Conservation (phyloP, 192 early-diverging fungal species). For the Phlyctochytrium planicorne region DNA sequence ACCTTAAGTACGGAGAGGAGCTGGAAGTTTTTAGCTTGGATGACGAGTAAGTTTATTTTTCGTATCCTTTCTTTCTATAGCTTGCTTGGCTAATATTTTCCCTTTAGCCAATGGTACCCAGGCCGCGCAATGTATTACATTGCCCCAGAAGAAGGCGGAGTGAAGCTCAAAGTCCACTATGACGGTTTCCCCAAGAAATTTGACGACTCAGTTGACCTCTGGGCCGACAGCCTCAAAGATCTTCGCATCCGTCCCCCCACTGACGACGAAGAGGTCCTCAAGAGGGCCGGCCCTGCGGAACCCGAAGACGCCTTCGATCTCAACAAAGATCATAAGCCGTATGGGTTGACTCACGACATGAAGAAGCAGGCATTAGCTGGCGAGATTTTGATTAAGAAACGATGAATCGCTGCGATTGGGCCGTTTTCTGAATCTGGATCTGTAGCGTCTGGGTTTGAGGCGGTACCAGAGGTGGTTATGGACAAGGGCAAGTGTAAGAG, state of each 20-base stretch:
- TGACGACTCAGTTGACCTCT: neutral
- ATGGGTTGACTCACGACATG: neutral
- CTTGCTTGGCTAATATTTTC: too few species aligned
- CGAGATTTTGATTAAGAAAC: neutral
- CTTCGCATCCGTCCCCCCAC: too few species aligned
- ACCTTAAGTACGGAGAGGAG: neutral
- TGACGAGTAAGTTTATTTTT: too few species aligned
- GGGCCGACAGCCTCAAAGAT: too few species aligned
- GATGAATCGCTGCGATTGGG: too few species aligned
- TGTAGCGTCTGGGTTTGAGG: too few species aligned
- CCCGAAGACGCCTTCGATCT: neutral
- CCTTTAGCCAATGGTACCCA: neutral
- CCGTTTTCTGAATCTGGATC: too few species aligned
- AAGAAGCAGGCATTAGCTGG: neutral
- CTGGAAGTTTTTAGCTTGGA: neutral
- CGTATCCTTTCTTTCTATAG: too few species aligned
- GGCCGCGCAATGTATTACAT: neutral
- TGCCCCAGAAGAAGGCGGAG: neutral
- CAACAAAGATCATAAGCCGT: neutral
- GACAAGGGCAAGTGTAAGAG: too few species aligned
- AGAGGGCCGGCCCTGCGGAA: too few species aligned
- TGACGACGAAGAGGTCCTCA: too few species aligned
- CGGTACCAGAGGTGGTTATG: too few species aligned
- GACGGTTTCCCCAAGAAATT: neutral
- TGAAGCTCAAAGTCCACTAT: slow-evolving; percentile 1